Conservation (phyloP, 352 stramenopile genomes). For the Phytophthora europaea region DNA sequence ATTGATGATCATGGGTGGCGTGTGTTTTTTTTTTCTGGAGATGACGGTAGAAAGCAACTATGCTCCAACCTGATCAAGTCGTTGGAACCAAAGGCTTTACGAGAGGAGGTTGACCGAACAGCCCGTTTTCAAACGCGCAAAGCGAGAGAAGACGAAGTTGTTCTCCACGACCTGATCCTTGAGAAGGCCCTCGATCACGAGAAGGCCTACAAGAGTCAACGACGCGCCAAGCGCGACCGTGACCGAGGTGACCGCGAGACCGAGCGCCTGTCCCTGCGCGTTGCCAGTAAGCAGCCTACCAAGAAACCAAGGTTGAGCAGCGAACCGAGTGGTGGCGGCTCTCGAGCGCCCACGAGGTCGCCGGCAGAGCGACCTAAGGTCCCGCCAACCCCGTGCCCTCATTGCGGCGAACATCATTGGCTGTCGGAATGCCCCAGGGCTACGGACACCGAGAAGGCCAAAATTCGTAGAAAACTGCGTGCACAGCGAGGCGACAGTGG, state of each 20-base stretch:
- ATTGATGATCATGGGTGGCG: slow-evolving; percentile 6
- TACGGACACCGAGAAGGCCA: background rate
- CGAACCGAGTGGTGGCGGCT: background rate
- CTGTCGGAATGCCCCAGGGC: background rate
- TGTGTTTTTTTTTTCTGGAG: background rate
- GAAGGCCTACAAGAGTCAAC: background rate
- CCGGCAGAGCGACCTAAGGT: background rate
- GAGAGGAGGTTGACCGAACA: slow-evolving; percentile 2
- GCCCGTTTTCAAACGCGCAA: background rate
- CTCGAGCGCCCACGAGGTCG: background rate
- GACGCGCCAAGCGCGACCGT: slow-evolving; percentile 3
- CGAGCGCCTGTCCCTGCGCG: too few relatives aligned
- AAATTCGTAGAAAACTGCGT: background rate
- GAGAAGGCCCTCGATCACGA: slow-evolving; percentile 3
- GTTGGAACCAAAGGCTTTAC: background rate
- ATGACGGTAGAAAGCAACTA: background rate
- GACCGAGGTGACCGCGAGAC: too few relatives aligned
- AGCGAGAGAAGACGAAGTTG: slow-evolving; percentile 7
- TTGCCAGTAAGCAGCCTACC: background rate
- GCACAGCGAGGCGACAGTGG: background rate
- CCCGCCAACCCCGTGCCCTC: background rate
- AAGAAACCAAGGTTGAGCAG: background rate
- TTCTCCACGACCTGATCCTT: background rate
- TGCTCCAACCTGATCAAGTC: background rate
- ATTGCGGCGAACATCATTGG: background rate